Conservation (phyloP, 176 grass and related monocot species). For the Paspalum notatum region DNA sequence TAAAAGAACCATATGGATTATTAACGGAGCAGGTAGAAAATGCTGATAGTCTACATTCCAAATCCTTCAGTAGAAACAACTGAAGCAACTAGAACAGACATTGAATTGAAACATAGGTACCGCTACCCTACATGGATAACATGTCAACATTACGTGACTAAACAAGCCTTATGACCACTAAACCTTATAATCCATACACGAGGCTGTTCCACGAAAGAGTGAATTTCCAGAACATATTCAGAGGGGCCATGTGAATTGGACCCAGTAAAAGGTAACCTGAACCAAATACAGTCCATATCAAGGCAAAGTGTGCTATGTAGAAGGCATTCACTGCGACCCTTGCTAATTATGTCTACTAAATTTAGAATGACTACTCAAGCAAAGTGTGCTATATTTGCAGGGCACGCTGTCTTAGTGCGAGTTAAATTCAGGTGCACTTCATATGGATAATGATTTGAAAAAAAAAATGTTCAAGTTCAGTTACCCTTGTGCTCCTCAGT, state of each 20-base stretch:
- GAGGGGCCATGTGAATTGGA: background rate
- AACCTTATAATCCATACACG: background rate
- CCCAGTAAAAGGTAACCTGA: slow-evolving; percentile 13
- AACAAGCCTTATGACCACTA: background rate
- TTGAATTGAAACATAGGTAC: background rate
- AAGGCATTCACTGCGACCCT: background rate
- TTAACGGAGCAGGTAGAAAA: background rate
- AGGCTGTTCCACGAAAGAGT: background rate
- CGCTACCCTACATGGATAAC: background rate
- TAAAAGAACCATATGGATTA: background rate
- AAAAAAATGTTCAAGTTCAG: background rate
- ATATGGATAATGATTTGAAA: background rate
- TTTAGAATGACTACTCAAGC: background rate
- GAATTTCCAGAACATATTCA: background rate
- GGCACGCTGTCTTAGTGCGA: background rate
- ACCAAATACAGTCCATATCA: background rate
- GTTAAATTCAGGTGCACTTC: background rate
- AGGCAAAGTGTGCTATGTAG: background rate
- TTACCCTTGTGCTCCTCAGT: slow-evolving; percentile 82
- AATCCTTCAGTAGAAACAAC: background rate
- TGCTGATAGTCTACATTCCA: background rate
- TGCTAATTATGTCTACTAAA: background rate
- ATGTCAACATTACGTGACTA: background rate
- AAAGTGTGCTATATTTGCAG: background rate
- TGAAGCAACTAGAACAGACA: background rate